These are phyloP conservation scores for Solanum phureja DNA, from an alignment of 257 asterid species.

Conservation along the genomic window DNA sequence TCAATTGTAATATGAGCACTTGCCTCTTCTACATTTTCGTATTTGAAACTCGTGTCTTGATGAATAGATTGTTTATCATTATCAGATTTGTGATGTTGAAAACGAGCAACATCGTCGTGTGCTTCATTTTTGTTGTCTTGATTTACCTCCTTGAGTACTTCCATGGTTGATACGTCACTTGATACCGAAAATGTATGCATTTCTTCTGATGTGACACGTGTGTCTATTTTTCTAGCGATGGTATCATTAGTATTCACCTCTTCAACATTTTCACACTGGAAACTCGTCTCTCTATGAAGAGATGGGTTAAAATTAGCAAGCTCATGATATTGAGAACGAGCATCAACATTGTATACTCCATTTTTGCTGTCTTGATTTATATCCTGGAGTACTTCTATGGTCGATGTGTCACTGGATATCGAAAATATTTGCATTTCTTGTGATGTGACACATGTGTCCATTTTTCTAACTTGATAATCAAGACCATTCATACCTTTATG, in stretches of 20 bases:
- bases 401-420: not conserved
- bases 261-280: not conserved
- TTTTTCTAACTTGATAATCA: not conserved
- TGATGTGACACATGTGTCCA: not conserved
- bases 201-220: not conserved
- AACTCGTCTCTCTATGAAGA: not conserved
- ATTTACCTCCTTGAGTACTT: not conserved
- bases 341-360: not conserved
- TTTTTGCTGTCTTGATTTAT: not conserved
- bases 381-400: not conserved
- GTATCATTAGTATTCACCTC: not conserved
- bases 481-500: not conserved
- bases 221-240: not conserved
- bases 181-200: not conserved
- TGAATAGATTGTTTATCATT: not conserved
- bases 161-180: not conserved
- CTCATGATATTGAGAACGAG: not conserved
- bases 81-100: not conserved
- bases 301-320: not conserved
- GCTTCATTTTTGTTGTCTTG: not conserved
- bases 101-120: not conserved
- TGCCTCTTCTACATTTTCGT: not conserved
- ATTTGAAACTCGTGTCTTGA: not conserved
- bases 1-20: not conserved
- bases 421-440: not conserved